Percentiles rank a stretch among this genome's conserved stretches.
phyloP scores from a whole-genome alignment of 768 basidiomycete species.

The Termitomyces sp. region DNA sequence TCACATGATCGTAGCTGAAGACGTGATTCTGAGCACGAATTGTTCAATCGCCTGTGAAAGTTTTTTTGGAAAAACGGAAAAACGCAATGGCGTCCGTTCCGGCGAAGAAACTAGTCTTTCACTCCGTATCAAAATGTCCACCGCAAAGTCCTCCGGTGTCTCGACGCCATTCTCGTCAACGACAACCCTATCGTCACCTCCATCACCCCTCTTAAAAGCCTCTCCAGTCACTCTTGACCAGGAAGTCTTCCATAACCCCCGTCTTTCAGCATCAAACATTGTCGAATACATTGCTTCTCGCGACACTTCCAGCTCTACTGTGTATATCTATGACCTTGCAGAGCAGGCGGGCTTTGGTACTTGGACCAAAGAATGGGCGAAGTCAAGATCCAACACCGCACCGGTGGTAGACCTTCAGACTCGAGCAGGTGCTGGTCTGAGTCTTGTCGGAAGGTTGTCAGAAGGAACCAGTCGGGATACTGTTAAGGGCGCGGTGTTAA shows the following conservation, averaged over 20 bases:
- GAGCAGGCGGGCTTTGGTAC: constrained; percentile 81
- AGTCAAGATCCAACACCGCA: constrained; percentile 37
- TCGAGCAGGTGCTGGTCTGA: constrained; percentile 78
- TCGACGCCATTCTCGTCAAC: constrained; percentile 39
- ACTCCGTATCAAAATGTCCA: constrained; percentile 9
- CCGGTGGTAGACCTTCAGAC: constrained; percentile 74
- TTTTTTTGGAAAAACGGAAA: constrained; percentile 14
- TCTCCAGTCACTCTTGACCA: constrained; percentile 19
- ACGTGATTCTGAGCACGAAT: constrained; percentile 43
- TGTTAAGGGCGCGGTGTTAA: constrained; percentile 55
- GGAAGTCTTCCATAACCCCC: constrained; percentile 38
- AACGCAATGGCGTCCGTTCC: constrained; percentile 3
- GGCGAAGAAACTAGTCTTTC: background rate
- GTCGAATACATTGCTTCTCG: constrained; percentile 70
- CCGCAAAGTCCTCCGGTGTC: constrained; percentile 27
- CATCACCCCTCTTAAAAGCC: constrained; percentile 28
- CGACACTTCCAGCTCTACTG: constrained; percentile 50
- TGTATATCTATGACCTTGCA: constrained; percentile 83
- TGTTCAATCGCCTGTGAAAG: constrained; percentile 23
- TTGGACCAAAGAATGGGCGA: constrained; percentile 64
- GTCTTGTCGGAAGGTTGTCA: constrained; percentile 74
- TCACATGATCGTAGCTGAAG: constrained; percentile 23
- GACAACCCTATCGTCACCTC: constrained; percentile 35
- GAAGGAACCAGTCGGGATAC: constrained; percentile 75
- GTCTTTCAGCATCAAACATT: constrained; percentile 53